Conservation (phyloP, 306 rosid genomes). For the Argentina anserina region DNA sequence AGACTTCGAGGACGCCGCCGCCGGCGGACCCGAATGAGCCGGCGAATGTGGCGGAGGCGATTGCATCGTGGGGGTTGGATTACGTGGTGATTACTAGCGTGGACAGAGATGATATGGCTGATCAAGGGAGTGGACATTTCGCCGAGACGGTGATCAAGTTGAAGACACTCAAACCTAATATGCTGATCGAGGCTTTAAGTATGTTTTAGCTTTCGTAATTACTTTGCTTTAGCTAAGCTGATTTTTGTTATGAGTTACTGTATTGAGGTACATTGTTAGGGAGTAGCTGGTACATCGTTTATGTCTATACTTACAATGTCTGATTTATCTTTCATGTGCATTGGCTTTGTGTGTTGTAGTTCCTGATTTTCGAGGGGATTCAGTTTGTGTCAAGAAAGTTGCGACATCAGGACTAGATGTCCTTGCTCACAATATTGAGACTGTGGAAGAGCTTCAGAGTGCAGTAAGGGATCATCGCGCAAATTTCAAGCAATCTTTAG, state of each 20-base stretch:
- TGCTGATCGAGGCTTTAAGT: constrained; percentile 95
- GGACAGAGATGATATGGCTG: constrained; percentile 92
- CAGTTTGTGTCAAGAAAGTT: constrained; percentile 70
- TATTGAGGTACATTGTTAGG: background rate
- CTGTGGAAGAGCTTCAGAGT: constrained; percentile 95
- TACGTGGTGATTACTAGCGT: constrained; percentile 98
- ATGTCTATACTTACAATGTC: background rate
- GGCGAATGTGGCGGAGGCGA: constrained; percentile 96
- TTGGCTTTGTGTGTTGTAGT: constrained; percentile 38
- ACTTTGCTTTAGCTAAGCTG: constrained; percentile 9
- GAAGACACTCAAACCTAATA: constrained; percentile 81
- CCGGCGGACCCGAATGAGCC: constrained; percentile 96
- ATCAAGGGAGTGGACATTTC: constrained; percentile 97
- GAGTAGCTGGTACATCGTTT: no score
- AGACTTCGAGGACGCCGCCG: constrained; percentile 93
- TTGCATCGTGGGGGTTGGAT: constrained; percentile 97
- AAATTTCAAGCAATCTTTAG: constrained; percentile 82
- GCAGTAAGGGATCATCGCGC: constrained; percentile 89
- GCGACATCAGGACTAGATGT: constrained; percentile 92
- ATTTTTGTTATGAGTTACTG: constrained; percentile 47
- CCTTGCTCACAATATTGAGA: constrained; percentile 95
- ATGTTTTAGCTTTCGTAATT: background rate
- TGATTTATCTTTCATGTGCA: constrained; percentile 23
- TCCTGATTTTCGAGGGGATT: constrained; percentile 94
- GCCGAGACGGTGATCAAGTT: constrained; percentile 87